Base-by-base conservation (phyloP, 768 basidiomycete genomes). In the Mycena filopes region DNA sequence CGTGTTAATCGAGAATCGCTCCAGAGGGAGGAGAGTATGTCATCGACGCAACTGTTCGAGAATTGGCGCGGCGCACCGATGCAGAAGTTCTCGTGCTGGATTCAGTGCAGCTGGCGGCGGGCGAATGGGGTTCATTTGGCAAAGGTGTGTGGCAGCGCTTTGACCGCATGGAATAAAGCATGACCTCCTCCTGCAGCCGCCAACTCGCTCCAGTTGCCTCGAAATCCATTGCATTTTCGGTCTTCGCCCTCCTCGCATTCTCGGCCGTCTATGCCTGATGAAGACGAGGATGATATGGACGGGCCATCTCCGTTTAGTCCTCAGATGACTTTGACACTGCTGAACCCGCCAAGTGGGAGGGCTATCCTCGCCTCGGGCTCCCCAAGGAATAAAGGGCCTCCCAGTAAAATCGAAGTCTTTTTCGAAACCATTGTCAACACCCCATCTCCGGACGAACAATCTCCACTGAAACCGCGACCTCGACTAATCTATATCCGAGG, bases 21-120 rank as follows among this genome's bases (percentile, higher is more conserved):
- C 45, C 74, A 49, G 90, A 92, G 75, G 96, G 96, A 36, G 94
- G 93, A 7, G 90, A 94, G 66, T 89, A 92, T 74, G 84, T 96
- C 25, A 83, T 96, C 23, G 91, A 92, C 72, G 86, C 88, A 21
- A 92, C 94, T 4, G 89, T 97, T 13, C 82, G 84, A 41, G 92
- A 94, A 74, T 78, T 96, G 67, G 94, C 93, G 7, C 83, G 85
- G 50, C 84, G 85, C 56, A 87, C 89, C 3, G 87, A 85, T 28
- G 86, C 94, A 21, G 96, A 98, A 67, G 89, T 98, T 13, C 82
- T 96, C 11, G 86, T 95, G 16, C 74, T 98, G 53, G 96, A 98
- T 79, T 82, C 91, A 4, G 88, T 90, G 11, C 92, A 96, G 63
- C 81, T 97, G 21, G 94, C 92, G 36, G 90, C 94, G 4, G 94